phyloP scores from a whole-genome alignment of 2,329 filamentous ascomycete genomes.

The Scytalidium lignicola region DNA sequence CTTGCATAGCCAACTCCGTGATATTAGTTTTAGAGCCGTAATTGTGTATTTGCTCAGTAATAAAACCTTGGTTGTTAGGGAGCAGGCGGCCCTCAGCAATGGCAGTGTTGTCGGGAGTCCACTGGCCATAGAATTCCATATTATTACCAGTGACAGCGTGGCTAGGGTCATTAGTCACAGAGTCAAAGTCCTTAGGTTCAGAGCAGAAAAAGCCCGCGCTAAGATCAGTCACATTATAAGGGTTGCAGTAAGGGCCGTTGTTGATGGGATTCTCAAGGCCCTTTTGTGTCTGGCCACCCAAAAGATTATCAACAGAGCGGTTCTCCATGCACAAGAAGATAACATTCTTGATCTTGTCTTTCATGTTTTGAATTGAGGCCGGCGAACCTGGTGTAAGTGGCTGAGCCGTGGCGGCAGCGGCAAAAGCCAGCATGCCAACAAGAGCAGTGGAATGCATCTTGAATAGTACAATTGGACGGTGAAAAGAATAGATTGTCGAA shows the following conservation, averaged over 20 bases:
- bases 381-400: constrained; percentile 20
- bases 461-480: not conserved
- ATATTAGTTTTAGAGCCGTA: constrained; percentile 29
- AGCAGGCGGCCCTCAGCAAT: constrained; percentile 29
- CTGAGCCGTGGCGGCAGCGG: constrained; percentile 3
- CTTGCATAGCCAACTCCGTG: constrained; percentile 30
- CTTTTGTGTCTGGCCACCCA: constrained; percentile 34
- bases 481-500: not conserved
- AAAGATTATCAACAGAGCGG: constrained; percentile 38
- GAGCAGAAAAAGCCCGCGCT: constrained; percentile 27
- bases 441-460: constrained; percentile 2
- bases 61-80: constrained; percentile 33
- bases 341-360: constrained; percentile 32
- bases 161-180: constrained; percentile 35
- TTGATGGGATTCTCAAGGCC: constrained; percentile 38
- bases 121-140: constrained; percentile 39
- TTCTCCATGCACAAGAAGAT: constrained; percentile 37
- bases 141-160: constrained; percentile 38
- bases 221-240: constrained; percentile 30
- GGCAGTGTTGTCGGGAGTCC: constrained; percentile 31
- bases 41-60: constrained; percentile 34
- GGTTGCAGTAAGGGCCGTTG: constrained; percentile 38
- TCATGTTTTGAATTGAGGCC: constrained; percentile 28
- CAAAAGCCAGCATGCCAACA: constrained; percentile 6
- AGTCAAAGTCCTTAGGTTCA: constrained; percentile 33